phyloP scores from a whole-genome alignment of 495 filamentous ascomycete genomes.

The Aspergillus nanangensis region DNA sequence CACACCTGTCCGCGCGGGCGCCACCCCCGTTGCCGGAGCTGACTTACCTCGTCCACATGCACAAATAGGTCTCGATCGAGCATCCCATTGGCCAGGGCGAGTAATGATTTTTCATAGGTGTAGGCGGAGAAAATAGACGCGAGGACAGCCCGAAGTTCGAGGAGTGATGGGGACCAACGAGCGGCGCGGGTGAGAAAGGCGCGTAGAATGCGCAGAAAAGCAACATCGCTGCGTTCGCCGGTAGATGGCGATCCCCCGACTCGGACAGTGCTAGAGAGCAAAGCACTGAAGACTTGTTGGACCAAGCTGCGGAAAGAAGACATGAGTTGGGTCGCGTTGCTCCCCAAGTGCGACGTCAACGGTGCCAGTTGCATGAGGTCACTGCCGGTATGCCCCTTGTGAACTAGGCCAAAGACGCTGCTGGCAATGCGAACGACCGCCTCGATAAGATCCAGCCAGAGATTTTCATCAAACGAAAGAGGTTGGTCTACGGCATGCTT shows the following conservation, averaged over 20 bases:
- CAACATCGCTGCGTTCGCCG: constrained; percentile 52
- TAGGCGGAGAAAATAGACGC: constrained; percentile 91
- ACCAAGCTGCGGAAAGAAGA: constrained; percentile 69
- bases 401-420: constrained; percentile 41
- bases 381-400: constrained; percentile 14
- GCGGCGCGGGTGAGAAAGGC: constrained; percentile 86
- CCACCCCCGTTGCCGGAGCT: constrained; percentile 84
- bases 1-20: constrained; percentile 79
- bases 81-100: constrained; percentile 78
- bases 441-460: constrained; percentile 93
- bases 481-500: constrained; percentile 49
- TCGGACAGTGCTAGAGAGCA: constrained; percentile 63
- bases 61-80: constrained; percentile 88
- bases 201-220: constrained; percentile 84
- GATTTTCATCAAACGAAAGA: constrained; percentile 69
- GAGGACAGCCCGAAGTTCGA: constrained; percentile 80
- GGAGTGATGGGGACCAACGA: constrained; percentile 74
- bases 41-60: constrained; percentile 69
- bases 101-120: constrained; percentile 83
- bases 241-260: constrained; percentile 27
- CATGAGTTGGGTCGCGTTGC: constrained; percentile 45
- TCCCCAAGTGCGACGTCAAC: constrained; percentile 7
- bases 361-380: constrained; percentile 9
- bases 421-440: constrained; percentile 76
- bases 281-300: constrained; percentile 84